Evolutionary conservation across 805 yeast species (phyloP).

Genomic region (Kodamaea kaohsiungensis): DNA sequence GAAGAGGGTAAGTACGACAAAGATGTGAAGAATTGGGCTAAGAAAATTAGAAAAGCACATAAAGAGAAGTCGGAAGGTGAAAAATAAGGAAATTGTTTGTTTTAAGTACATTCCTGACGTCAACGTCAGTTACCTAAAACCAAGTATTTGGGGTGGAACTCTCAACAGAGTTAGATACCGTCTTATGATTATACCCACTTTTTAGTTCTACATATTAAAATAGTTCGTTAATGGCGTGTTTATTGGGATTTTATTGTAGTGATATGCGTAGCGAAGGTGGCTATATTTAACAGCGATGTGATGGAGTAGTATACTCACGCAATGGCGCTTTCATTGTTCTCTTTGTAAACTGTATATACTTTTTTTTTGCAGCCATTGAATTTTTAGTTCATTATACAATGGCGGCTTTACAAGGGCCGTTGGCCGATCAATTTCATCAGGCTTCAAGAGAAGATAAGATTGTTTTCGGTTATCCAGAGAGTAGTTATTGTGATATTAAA

Average conservation of each 20-base stretch:
- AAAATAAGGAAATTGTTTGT: neutral
- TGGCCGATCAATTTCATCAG: neutral
- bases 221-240: neutral
- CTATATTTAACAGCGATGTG: too few species aligned
- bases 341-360: neutral
- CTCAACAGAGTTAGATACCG: neutral
- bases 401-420: neutral
- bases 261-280: too few species aligned
- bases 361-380: neutral
- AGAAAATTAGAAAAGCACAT: constrained; percentile 33
- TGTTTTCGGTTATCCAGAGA: neutral
- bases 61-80: constrained; percentile 21
- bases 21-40: constrained; percentile 44
- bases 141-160: neutral
- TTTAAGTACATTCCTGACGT: neutral
- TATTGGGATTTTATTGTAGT: neutral
- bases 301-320: too few species aligned
- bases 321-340: neutral
- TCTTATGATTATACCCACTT: neutral
- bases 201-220: neutral
- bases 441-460: neutral
- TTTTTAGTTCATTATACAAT: too few species aligned
- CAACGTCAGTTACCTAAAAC: neutral
- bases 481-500: neutral
- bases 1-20: constrained; percentile 34